A percentile compares a stretch with the other conserved stretches of the same genome.
Evolutionary conservation across 1,284 basidiomycete genomes (phyloP).

Genomic region (Heterobasidion annosum): DNA sequence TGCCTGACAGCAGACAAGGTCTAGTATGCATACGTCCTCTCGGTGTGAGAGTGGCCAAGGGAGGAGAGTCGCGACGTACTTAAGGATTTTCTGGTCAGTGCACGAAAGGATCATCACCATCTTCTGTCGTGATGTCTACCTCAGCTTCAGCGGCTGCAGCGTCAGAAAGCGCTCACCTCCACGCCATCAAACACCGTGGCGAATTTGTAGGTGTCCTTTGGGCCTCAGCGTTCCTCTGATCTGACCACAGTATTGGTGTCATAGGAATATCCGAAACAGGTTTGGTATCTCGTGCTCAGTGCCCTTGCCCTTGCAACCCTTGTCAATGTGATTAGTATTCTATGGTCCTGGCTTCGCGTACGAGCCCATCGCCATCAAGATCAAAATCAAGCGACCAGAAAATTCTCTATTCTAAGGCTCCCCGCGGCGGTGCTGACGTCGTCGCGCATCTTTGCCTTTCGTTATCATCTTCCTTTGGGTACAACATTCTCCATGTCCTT

Average conservation of each 20-base stretch:
- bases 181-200: slow-evolving; percentile 6
- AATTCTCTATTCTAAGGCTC: slow-evolving; percentile 11
- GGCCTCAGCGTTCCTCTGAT: neutral
- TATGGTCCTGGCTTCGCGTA: slow-evolving; percentile 13
- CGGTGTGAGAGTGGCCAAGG: neutral
- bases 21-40: neutral
- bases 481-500: slow-evolving; percentile 14
- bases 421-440: slow-evolving; percentile 16
- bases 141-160: slow-evolving; percentile 4
- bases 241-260: neutral
- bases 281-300: slow-evolving; percentile 16
- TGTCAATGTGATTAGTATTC: slow-evolving; percentile 13
- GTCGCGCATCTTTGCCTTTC: slow-evolving; percentile 18
- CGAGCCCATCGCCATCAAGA: neutral
- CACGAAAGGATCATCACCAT: no score
- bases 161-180: slow-evolving; percentile 3
- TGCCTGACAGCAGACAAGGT: neutral
- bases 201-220: slow-evolving; percentile 3
- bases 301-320: slow-evolving; percentile 13
- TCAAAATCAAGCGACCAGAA: neutral
- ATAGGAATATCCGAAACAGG: slow-evolving; percentile 16
- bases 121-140: neutral
- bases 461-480: slow-evolving; percentile 16
- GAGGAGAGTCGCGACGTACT: neutral
- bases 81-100: neutral